Evolutionary conservation across 495 filamentous ascomycete genomes (phyloP).

Genomic region (Monascus purpureus): DNA sequence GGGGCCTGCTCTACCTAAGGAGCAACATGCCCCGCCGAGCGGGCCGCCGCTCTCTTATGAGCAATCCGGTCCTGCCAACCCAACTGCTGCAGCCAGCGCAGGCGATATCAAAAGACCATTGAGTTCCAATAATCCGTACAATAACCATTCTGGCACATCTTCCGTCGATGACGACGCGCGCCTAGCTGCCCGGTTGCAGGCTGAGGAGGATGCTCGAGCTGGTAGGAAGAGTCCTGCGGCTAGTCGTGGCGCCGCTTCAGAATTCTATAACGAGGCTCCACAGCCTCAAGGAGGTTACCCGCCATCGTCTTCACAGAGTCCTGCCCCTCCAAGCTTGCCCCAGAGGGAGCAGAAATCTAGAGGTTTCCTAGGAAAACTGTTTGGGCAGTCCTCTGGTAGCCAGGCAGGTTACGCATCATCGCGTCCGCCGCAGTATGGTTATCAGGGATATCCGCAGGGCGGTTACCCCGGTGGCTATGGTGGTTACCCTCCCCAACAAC

Average conservation of each 20-base stretch:
- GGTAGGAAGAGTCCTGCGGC: slow-evolving; percentile 9
- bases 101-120: slow-evolving; percentile 45
- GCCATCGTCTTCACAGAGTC: slow-evolving; percentile 10
- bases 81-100: slow-evolving; percentile 12
- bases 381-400: slow-evolving; percentile 24
- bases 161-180: slow-evolving; percentile 53
- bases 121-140: slow-evolving; percentile 48
- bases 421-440: slow-evolving; percentile 8
- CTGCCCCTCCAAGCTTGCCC: slow-evolving; percentile 13
- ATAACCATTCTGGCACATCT: slow-evolving; percentile 12
- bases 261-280: slow-evolving; percentile 26
- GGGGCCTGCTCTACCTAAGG: slow-evolving; percentile 38
- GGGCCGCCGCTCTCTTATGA: slow-evolving; percentile 55
- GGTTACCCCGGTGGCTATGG: slow-evolving; percentile 12
- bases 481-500: slow-evolving; percentile 18
- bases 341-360: slow-evolving; percentile 16
- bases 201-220: slow-evolving; percentile 60
- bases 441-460: slow-evolving; percentile 11
- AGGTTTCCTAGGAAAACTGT: slow-evolving; percentile 36
- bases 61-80: slow-evolving; percentile 21
- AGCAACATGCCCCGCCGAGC: slow-evolving; percentile 27
- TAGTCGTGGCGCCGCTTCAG: slow-evolving; percentile 20
- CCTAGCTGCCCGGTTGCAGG: slow-evolving; percentile 65
- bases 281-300: slow-evolving; percentile 15
- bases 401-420: slow-evolving; percentile 2